Conservation (phyloP, 2,329 filamentous ascomycete genomes). For the Talaromyces piceae region DNA sequence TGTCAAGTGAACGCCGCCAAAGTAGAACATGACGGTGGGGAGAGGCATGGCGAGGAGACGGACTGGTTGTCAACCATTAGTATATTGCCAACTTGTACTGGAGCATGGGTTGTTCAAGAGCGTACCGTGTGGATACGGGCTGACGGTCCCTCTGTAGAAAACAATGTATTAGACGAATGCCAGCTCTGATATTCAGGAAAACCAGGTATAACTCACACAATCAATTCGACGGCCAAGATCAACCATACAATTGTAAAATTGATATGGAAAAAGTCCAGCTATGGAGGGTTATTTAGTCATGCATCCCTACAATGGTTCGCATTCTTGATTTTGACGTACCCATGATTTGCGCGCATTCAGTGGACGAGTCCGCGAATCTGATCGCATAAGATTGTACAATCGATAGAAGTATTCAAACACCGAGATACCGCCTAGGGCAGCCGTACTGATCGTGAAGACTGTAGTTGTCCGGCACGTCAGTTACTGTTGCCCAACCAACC, state of each 20-base stretch:
- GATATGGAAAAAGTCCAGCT: constrained; percentile 42
- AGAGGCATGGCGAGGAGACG: constrained; percentile 39
- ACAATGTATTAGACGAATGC: not conserved
- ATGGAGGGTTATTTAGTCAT: too few relatives aligned
- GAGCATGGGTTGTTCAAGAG: not conserved
- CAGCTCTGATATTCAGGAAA: not conserved
- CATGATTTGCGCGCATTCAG: constrained; percentile 37
- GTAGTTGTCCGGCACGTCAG: too few relatives aligned
- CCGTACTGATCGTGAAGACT: constrained; percentile 39
- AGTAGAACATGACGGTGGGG: constrained; percentile 41
- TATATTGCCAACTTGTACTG: not conserved
- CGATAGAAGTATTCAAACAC: constrained; percentile 39
- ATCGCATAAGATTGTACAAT: constrained; percentile 32
- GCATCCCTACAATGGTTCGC: too few relatives aligned
- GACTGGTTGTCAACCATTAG: constrained; percentile 19
- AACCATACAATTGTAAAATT: constrained; percentile 40
- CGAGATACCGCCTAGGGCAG: constrained; percentile 33
- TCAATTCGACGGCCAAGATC: constrained; percentile 35
- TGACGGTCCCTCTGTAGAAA: constrained; percentile 32
- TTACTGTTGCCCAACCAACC: too few relatives aligned
- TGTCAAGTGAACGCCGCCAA: constrained; percentile 34
- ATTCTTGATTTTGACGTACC: constrained; percentile 19
- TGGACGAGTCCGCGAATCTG: constrained; percentile 30
- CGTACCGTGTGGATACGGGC: constrained; percentile 33
- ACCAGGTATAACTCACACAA: constrained; percentile 28